These are phyloP conservation scores for Albatrellus ellisii DNA, from an alignment of 768 basidiomycete species.

Conservation along the genomic window DNA sequence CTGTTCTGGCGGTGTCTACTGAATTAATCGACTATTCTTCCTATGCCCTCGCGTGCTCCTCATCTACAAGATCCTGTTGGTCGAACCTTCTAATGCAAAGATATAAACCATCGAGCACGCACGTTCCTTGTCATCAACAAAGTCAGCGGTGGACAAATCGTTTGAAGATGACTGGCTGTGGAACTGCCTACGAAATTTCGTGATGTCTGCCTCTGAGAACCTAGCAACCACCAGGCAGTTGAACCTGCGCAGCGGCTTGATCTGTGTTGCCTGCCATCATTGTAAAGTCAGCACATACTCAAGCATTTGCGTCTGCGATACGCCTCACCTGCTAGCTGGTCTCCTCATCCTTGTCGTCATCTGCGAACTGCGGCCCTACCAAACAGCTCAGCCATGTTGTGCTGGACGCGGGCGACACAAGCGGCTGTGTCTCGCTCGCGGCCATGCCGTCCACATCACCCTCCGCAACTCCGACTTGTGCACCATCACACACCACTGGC, in stretches of 20 bases:
- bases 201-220: constrained; percentile 83
- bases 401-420: constrained; percentile 1
- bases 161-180: constrained; percentile 66
- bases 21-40: constrained; percentile 96
- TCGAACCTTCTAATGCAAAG: neutral
- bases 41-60: constrained; percentile 79
- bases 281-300: neutral
- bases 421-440: constrained; percentile 11
- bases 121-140: constrained; percentile 70
- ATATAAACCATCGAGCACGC: constrained; percentile 15
- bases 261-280: constrained; percentile 43
- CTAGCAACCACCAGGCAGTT: constrained; percentile 83
- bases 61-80: constrained; percentile 34
- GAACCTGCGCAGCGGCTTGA: constrained; percentile 77
- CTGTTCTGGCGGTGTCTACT: constrained; percentile 48
- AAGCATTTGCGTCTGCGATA: neutral
- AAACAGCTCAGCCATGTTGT: constrained; percentile 85
- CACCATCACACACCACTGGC: constrained; percentile 33
- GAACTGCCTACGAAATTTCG: constrained; percentile 81
- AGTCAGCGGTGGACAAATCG: constrained; percentile 50
- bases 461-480: constrained; percentile 15
- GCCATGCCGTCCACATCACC: too few species aligned
- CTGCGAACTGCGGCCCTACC: constrained; percentile 59
- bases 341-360: constrained; percentile 43
- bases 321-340: constrained; percentile 37